Evolutionary conservation across 2,329 filamentous ascomycete genomes (phyloP).

Genomic region (Penicillium sp.): DNA sequence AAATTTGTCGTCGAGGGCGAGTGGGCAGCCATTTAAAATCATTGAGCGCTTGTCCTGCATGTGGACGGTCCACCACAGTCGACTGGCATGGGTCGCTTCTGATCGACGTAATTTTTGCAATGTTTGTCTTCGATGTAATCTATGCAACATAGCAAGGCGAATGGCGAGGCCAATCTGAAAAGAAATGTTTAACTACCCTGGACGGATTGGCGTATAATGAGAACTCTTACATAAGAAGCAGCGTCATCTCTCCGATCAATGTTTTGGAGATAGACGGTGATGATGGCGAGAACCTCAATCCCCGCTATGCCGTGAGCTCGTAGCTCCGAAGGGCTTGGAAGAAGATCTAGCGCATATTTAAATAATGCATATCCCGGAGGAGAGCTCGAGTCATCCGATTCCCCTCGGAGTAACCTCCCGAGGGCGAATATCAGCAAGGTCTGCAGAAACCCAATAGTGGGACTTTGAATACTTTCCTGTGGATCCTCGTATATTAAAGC

Average conservation of each 20-base stretch:
- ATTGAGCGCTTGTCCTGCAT: conserved; percentile 11
- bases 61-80: conserved; percentile 12
- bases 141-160: conserved; percentile 7
- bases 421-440: conserved; percentile 8
- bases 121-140: conserved; percentile 5
- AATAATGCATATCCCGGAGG: conserved; percentile 4
- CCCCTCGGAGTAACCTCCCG: conserved; percentile 10
- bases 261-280: conserved; percentile 11
- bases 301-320: conserved; percentile 7
- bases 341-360: not conserved
- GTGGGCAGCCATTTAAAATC: conserved; percentile 6
- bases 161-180: conserved; percentile 7
- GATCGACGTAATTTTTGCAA: conserved; percentile 5
- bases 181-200: not conserved
- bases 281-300: conserved; percentile 9
- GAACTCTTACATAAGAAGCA: conserved; percentile 5
- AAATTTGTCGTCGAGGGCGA: conserved; percentile 6
- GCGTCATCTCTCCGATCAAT: conserved; percentile 10
- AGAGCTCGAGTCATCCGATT: not conserved
- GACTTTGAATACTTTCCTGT: not conserved
- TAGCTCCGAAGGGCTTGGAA: conserved; percentile 5
- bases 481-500: not conserved
- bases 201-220: no score
- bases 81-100: conserved; percentile 1
- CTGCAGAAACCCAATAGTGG: conserved; percentile 6